Evolutionary conservation across 371 early-diverging fungal genomes (phyloP), one percentile per base, ranked within the genome.

Genomic region (Cokeromyces recurvatus): DNA sequence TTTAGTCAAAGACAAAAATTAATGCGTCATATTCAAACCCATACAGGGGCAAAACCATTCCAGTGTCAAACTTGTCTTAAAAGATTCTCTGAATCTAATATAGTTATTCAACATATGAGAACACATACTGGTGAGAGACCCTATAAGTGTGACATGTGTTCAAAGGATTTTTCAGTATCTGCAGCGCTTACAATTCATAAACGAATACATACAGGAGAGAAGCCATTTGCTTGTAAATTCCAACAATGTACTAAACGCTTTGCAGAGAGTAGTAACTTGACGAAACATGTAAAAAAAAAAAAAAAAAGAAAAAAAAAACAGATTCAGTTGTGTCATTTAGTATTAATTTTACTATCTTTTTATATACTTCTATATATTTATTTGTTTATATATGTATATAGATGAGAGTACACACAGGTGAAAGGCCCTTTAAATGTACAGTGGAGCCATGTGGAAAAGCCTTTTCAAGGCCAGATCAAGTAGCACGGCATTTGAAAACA

Each of bases 1-100:
- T 89, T 91, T 54, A 70, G 65, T 0, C 90, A 89, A 56, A 68
- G 89, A 20, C 89, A 89, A 55, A 91, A 91, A 55, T 79, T 88
- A 22, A 85, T 92, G 79, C 66, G 92, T 24, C 92, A 92, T 54
- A 80, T 92, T 19, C 90, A 89, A 55, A 89, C 88, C 20, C 92
- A 89, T 64, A 85, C 84, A 8, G 91, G 91, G 9, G 87, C 87
- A 51, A 90, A 89, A 59, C 94, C 94, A 1, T 92, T 82, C 48
- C 78, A 83, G 48, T 94, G 95, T 56, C 71, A 66, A 17, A 48
- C 78, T 15, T 94, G 94, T 57, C 71, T 73, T 38, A 86, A 86
- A 62, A 68, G 89, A n/a, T 94, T 92, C 62, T 82, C 89, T 10
- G 91, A 91, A 51, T 71, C 83, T 5, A 83, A 78, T 40, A 81